Percentiles rank a stretch among this genome's conserved stretches.
These are phyloP conservation scores for Plasmodium reichenowi DNA, from an alignment of 169 alveolate species.

Conservation along the genomic window DNA sequence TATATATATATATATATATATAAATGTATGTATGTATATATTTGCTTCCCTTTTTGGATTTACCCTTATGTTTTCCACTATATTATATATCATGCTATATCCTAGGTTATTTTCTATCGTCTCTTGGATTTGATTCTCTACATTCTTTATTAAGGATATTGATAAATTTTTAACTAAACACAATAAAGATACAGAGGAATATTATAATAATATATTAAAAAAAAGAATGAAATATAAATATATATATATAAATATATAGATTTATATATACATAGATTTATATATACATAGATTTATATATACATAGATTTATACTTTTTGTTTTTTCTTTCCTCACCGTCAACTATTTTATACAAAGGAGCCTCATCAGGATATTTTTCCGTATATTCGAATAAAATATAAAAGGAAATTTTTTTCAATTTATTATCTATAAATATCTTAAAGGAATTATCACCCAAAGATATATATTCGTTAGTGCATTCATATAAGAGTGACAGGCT, in stretches of 20 bases:
- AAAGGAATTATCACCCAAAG: constrained; percentile 12
- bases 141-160: constrained; percentile 16
- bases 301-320: background rate
- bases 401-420: constrained; percentile 50
- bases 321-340: constrained; percentile 7
- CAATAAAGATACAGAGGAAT: background rate
- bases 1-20: background rate
- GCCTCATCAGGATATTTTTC: constrained; percentile 61
- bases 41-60: background rate
- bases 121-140: constrained; percentile 32
- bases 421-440: constrained; percentile 50
- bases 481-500: constrained; percentile 61
- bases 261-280: background rate
- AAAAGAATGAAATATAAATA: background rate
- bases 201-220: background rate
- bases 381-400: constrained; percentile 36
- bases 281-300: background rate
- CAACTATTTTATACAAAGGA: constrained; percentile 55
- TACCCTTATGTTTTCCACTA: constrained; percentile 71
- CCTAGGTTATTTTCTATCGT: constrained; percentile 71
- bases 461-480: constrained; percentile 45
- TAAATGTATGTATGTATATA: background rate
- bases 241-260: background rate
- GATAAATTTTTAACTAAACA: constrained; percentile 26
- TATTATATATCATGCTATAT: constrained; percentile 55